phyloP scores from a whole-genome alignment of 345 rosid genomes.

The Syzygium jambos region DNA sequence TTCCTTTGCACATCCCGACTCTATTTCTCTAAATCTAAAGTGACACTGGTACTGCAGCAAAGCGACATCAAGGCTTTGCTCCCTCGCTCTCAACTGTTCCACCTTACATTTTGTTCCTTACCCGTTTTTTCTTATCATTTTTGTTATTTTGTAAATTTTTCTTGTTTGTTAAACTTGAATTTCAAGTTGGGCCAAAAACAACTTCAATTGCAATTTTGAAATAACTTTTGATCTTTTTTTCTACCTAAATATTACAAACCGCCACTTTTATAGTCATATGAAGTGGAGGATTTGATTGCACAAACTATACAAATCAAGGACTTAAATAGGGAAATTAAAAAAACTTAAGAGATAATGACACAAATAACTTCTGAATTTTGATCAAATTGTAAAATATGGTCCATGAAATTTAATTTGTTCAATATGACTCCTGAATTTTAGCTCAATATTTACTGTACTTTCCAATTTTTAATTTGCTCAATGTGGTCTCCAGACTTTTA shows the following conservation, averaged over 20 bases:
- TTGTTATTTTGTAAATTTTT: not conserved
- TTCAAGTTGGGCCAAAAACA: not conserved
- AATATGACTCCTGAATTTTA: too few species aligned
- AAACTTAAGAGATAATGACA: too few species aligned
- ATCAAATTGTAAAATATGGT: too few species aligned
- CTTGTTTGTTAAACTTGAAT: not conserved
- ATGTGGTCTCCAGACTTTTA: too few species aligned
- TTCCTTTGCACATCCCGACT: not conserved
- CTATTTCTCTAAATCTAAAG: not conserved
- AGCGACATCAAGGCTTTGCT: not conserved
- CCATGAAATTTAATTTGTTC: too few species aligned
- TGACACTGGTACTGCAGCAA: not conserved
- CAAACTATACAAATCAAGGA: not conserved
- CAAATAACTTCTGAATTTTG: too few species aligned
- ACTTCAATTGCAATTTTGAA: not conserved
- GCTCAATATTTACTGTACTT: too few species aligned
- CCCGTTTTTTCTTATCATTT: not conserved
- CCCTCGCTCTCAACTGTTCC: not conserved
- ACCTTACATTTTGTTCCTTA: not conserved
- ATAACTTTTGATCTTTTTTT: not conserved
- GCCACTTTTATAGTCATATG: accelerated
- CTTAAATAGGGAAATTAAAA: not conserved
- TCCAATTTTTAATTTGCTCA: too few species aligned
- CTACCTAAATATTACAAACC: not conserved
- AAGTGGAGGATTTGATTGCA: not conserved